Conservation (phyloP, 1,139 yeast species). For the Arxiozyma heterogenica region DNA sequence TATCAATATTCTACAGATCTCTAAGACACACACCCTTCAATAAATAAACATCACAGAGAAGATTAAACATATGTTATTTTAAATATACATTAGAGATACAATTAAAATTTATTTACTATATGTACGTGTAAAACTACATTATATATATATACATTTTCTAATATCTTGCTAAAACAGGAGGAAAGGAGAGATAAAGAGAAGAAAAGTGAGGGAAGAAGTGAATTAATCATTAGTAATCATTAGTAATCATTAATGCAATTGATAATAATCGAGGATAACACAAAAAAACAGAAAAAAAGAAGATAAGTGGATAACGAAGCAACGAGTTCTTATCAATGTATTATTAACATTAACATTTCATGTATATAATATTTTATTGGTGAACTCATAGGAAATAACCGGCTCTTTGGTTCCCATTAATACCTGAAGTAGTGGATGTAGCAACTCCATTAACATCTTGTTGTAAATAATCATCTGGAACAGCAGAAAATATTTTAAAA, state of each 20-base stretch:
- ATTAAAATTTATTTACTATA: no score
- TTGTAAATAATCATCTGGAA: slow-evolving; percentile 76
- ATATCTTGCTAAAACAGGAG: no score
- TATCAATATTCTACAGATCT: no score
- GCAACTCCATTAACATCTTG: slow-evolving; percentile 29
- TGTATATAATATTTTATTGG: no score
- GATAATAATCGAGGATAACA: neutral
- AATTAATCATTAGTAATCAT: neutral
- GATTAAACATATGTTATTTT: neutral
- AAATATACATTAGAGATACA: neutral
- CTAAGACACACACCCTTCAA: no score
- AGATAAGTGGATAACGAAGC: neutral
- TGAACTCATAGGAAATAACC: slow-evolving; percentile 27
- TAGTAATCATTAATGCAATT: neutral
- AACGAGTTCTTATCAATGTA: neutral
- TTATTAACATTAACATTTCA: neutral
- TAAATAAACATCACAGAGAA: neutral
- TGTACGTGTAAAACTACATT: neutral
- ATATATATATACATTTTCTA: neutral
- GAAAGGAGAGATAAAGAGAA: neutral
- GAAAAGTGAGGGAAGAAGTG: neutral
- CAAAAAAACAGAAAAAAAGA: no score
- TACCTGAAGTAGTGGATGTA: neutral
- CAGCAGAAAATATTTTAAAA: slow-evolving; percentile 91
- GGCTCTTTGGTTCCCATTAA: slow-evolving; percentile 23